Evolutionary conservation across 345 rosid genomes (phyloP), one percentile per base, ranked within the genome.

Genomic region (Hibiscus trionum): DNA sequence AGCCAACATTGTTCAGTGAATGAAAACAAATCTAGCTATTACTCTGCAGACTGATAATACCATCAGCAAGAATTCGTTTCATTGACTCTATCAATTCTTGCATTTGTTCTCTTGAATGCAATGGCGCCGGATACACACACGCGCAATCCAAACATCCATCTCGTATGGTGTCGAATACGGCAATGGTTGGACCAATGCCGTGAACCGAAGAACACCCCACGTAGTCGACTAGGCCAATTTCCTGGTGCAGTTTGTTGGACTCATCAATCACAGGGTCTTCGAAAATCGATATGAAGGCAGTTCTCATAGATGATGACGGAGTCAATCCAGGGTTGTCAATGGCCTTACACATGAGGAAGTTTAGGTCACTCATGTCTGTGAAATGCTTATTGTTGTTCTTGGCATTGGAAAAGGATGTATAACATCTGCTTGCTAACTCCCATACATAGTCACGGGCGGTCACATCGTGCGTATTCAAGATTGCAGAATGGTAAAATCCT

Each of bases 71-170:
- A 83, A 87, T 77, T 26, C 73, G 64, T 81, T 85, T 88, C 85
- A 87, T 84, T 12, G 78, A 64, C 66, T 82, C 85, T 44, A 88
- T 65, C 76, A 93, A 24, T 59, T 68, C 77, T 24, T 74, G 73
- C 84, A 93, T 88, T 72, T 91, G 96, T 49, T 88, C 88, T 80
- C 97, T 87, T 3, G 93, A 88, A 78, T 93, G 96, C 83, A 91
- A 68, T 1, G 97, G 98, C 5, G 84, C 78, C 0, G 96, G 97
- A 77, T 85, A 91, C 72, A 87, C 97, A 61, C 86, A 88, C 0
- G 87, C 72, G 56, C 90, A 86, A 68, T 93, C 93, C 77, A 91
- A 46, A 73, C 56, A 50, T 4, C 97, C 96, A 7, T 89, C 84
- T 1, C 89, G 83, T 39, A 91, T 52, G 8, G 92, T 80, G 68